Percentiles rank a stretch among this genome's conserved stretches.
phyloP scores from a whole-genome alignment of 352 stramenopile species.

The Globisporangium middletonii region DNA sequence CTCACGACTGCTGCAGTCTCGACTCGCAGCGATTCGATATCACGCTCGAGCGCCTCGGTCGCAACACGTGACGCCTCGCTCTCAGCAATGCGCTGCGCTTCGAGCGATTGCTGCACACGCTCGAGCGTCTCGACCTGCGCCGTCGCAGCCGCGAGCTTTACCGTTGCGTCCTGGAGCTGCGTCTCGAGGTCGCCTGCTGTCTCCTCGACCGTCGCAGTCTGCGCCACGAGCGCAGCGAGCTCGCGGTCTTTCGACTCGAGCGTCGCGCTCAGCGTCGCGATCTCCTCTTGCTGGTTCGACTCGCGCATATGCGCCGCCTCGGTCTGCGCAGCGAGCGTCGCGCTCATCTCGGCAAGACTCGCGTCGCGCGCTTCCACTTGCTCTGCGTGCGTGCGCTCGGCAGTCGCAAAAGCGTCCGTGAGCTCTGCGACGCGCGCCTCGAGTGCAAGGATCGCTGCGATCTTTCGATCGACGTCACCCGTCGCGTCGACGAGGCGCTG shows the following conservation, averaged over 20 bases:
- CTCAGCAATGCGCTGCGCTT: slow-evolving; percentile 6
- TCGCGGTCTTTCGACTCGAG: slow-evolving; percentile 7
- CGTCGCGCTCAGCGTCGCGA: background rate
- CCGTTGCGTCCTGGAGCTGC: slow-evolving; percentile 9
- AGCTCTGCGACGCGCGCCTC: no score
- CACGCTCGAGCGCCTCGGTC: background rate
- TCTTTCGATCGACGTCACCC: no score
- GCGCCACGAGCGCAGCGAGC: slow-evolving; percentile 9
- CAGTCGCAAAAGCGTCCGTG: no score
- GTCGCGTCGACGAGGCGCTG: no score
- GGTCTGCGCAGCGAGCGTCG: slow-evolving; percentile 2
- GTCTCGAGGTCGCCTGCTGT: slow-evolving; percentile 7
- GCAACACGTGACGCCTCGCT: background rate
- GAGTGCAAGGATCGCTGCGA: no score
- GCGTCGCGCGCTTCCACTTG: background rate
- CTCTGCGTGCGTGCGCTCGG: background rate
- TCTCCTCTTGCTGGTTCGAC: slow-evolving; percentile 15
- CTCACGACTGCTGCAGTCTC: background rate
- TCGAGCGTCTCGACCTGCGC: slow-evolving; percentile 15
- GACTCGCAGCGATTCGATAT: slow-evolving; percentile 2
- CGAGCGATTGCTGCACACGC: slow-evolving; percentile 5
- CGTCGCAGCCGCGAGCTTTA: slow-evolving; percentile 10
- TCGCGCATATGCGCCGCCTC: slow-evolving; percentile 6
- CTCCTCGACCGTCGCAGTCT: slow-evolving; percentile 15
- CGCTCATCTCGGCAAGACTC: slow-evolving; percentile 2